These are phyloP conservation scores for Citrus cavaleriei DNA, from an alignment of 345 rosid genomes.

Conservation along the genomic window DNA sequence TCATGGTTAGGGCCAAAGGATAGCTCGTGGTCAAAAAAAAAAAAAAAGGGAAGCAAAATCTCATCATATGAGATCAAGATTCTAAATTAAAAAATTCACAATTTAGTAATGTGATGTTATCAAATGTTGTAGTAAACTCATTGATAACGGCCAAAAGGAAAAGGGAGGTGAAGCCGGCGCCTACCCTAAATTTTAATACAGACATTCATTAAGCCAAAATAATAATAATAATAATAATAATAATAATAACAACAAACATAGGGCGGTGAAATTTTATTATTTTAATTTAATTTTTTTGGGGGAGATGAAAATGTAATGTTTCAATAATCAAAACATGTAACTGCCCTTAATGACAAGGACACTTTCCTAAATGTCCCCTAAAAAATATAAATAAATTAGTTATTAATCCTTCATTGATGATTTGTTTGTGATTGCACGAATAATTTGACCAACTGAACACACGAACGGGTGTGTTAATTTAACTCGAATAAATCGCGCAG, in stretches of 20 bases:
- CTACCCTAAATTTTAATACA: neutral
- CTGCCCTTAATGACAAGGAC: neutral
- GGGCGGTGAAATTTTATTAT: conserved; percentile 2
- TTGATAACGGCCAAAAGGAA: neutral
- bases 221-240: no score
- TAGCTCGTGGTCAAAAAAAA: no score
- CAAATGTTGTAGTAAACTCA: neutral
- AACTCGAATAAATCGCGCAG: neutral
- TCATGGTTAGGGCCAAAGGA: no score
- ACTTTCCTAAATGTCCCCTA: neutral
- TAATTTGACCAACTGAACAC: neutral
- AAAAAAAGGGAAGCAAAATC: neutral
- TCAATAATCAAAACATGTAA: conserved; percentile 6
- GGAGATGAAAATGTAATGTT: neutral
- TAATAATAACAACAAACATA: no score
- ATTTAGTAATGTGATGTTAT: neutral
- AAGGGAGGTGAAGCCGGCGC: neutral
- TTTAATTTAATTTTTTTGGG: neutral
- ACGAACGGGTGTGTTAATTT: neutral
- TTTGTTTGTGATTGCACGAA: neutral
- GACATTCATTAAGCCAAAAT: neutral
- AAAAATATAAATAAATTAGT: neutral
- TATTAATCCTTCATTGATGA: neutral
- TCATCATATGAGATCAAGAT: neutral
- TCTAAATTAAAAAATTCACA: neutral